Conservation (phyloP, 257 asterid genomes). For the Echites panduratus region DNA sequence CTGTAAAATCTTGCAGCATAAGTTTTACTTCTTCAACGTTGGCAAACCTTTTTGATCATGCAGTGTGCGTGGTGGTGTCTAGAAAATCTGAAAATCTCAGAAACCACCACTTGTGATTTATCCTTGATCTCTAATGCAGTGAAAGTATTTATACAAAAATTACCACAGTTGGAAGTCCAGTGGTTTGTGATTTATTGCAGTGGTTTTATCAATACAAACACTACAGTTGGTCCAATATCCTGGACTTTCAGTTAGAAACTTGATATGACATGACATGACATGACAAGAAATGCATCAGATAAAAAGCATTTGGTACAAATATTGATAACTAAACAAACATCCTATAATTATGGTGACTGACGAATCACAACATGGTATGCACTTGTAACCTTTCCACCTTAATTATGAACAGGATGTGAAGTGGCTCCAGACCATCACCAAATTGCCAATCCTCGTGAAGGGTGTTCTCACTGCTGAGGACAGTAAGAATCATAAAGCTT, state of each 20-base stretch:
- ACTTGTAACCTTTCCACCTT: constrained; percentile 11
- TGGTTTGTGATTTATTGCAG: too few species aligned
- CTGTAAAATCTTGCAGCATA: neutral
- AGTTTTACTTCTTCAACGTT: neutral
- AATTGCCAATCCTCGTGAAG: constrained; percentile 89
- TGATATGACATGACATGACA: constrained; percentile 1
- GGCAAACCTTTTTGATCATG: neutral
- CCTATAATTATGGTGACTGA: neutral
- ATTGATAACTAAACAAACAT: neutral
- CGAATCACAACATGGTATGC: neutral
- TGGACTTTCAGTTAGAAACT: neutral
- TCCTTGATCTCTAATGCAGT: too few species aligned
- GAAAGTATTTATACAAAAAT: too few species aligned
- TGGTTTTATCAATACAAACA: neutral
- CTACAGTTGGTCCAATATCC: neutral
- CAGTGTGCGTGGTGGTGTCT: neutral
- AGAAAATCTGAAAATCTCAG: neutral
- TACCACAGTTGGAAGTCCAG: too few species aligned
- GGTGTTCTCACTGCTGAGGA: constrained; percentile 97
- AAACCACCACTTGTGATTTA: neutral
- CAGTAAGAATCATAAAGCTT: constrained; percentile 37
- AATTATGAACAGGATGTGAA: constrained; percentile 62
- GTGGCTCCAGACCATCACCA: constrained; percentile 96
- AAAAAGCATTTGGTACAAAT: neutral
- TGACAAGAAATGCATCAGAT: neutral